Base-by-base conservation (phyloP, 208 protist genomes). In the Leptomonas seymouri region DNA sequence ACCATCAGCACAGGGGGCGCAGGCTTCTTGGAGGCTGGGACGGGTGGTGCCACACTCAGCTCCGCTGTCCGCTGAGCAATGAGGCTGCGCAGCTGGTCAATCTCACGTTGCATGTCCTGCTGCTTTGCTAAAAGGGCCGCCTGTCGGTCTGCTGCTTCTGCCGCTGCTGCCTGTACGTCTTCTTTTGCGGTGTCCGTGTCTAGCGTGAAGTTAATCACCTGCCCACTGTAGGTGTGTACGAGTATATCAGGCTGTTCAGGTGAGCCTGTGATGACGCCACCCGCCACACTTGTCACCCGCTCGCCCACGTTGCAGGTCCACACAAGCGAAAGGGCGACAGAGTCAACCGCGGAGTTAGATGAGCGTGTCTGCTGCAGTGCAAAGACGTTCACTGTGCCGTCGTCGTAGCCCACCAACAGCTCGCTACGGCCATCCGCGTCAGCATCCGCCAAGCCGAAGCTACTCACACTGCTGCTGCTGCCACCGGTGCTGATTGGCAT, bases 151-250 rank as follows among this genome's bases (percentile, higher is more conserved):
- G 59, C 67, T 3, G 56, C 53, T 39, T 74, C 62, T n/a, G 66
- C 53, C 18, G 62, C 60, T 6, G 72, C 80, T 5, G 49, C 66
- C 64, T 68, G 73, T 25, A 54, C 64, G 23, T 67, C 58, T 28
- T 65, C 60, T 11, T 48, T 64, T n/a, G 49, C 53, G 9, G 21
- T 45, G 28, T 81, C 82, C n/a, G 69, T 71, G 45, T 82, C 72
- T 5, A 90, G 58, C 27, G 80, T 80, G 58, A 93, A 94, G 49
- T 82, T 82, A 23, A 89, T 65, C 27, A 97, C 60, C 51, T 67
- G 71, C 18, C 92, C 92, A 72, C 88, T 94, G 73, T 87, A 92
- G 3, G 86, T 82, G 67, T 93, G 86, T n/a, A 89, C 89, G 11
- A 95, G 55, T 18, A 94, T 60, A 56, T 89, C 84, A 7, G 83